Evolutionary conservation across 2,329 filamentous ascomycete species (phyloP).

Genomic region (Escovopsis sp.): DNA sequence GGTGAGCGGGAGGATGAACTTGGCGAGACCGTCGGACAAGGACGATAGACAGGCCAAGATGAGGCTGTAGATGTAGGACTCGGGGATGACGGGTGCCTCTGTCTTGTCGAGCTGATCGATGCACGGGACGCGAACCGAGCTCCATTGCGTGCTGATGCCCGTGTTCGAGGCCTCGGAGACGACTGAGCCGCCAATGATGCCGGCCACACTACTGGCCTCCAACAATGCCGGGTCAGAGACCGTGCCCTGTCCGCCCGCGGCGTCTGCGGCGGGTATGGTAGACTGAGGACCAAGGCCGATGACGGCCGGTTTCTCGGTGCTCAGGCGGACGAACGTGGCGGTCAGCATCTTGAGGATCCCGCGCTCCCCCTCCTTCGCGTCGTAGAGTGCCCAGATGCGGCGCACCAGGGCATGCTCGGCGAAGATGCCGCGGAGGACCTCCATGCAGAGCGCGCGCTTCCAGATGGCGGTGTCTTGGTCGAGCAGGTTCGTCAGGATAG

Average conservation of each 20-base stretch:
- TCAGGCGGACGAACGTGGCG: slow-evolving; percentile 78
- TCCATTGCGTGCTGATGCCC: slow-evolving; percentile 86
- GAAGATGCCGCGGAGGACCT: slow-evolving; percentile 77
- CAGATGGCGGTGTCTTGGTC: slow-evolving; percentile 74
- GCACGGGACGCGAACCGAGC: slow-evolving; percentile 68
- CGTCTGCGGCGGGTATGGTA: slow-evolving; percentile 52
- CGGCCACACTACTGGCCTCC: slow-evolving; percentile 74
- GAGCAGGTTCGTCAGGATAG: slow-evolving; percentile 68
- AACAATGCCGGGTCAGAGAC: slow-evolving; percentile 72
- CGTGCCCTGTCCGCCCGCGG: slow-evolving; percentile 37
- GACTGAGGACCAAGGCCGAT: slow-evolving; percentile 87
- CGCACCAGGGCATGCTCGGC: slow-evolving; percentile 64
- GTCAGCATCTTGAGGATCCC: slow-evolving; percentile 69
- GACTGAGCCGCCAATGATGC: slow-evolving; percentile 65
- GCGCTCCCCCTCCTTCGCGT: slow-evolving; percentile 55
- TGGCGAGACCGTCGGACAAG: slow-evolving; percentile 82
- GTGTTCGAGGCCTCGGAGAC: slow-evolving; percentile 50
- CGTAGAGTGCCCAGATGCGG: slow-evolving; percentile 67
- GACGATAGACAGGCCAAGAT: slow-evolving; percentile 79
- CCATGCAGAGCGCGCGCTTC: slow-evolving; percentile 84
- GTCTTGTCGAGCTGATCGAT: slow-evolving; percentile 91
- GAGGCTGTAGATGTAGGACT: slow-evolving; percentile 86
- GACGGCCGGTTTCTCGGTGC: slow-evolving; percentile 74
- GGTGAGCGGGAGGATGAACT: slow-evolving; percentile 82
- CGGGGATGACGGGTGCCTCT: slow-evolving; percentile 67